These are phyloP conservation scores for Hypoxylon cercidicola DNA, from an alignment of 495 filamentous ascomycete genomes.

Conservation along the genomic window DNA sequence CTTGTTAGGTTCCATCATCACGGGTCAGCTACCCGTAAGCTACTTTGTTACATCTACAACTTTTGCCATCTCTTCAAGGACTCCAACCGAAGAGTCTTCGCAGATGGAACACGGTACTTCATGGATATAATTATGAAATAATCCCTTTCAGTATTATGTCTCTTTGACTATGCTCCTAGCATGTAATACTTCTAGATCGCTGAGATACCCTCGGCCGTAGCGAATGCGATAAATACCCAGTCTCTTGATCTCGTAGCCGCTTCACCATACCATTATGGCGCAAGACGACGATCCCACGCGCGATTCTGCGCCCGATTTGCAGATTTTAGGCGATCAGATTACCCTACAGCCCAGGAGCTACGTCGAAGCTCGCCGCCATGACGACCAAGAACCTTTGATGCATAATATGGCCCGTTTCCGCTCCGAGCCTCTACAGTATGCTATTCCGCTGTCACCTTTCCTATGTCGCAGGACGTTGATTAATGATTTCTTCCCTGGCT, in stretches of 20 bases:
- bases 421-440: slow-evolving; percentile 63
- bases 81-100: neutral
- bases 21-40: neutral
- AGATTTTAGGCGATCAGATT: slow-evolving; percentile 81
- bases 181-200: slow-evolving; percentile 25
- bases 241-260: slow-evolving; percentile 12
- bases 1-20: no score
- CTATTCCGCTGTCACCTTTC: neutral
- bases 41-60: neutral
- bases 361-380: slow-evolving; percentile 59
- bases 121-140: neutral
- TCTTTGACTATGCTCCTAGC: slow-evolving; percentile 21
- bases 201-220: slow-evolving; percentile 34
- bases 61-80: neutral
- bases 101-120: neutral
- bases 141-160: neutral
- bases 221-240: slow-evolving; percentile 11
- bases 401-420: slow-evolving; percentile 84
- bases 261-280: slow-evolving; percentile 43
- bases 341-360: slow-evolving; percentile 84
- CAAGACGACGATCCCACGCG: slow-evolving; percentile 49
- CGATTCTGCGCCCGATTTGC: slow-evolving; percentile 79
- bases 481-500: slow-evolving; percentile 51
- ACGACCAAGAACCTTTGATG: slow-evolving; percentile 77
- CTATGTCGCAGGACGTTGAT: neutral